These are phyloP conservation scores for Copromyces sp. DNA, from an alignment of 495 filamentous ascomycete species.

Conservation along the genomic window DNA sequence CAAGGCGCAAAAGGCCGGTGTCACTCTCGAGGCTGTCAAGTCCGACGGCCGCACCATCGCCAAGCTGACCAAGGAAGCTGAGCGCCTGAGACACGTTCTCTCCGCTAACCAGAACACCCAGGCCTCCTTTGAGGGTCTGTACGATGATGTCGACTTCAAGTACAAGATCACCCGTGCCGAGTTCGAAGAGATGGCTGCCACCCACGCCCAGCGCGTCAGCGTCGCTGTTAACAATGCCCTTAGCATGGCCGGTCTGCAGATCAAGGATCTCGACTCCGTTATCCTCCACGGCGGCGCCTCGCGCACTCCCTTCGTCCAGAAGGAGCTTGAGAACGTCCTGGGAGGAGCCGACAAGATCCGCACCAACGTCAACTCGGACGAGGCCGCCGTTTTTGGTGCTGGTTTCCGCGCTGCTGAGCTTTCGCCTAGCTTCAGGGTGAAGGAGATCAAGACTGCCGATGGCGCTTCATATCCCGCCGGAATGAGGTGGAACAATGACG, in stretches of 20 bases:
- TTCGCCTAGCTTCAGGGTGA: conserved; percentile 90
- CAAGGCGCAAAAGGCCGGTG: conserved; percentile 56
- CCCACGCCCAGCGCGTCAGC: conserved; percentile 56
- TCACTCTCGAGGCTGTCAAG: conserved; percentile 49
- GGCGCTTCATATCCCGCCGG: conserved; percentile 59
- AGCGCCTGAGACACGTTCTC: conserved; percentile 77
- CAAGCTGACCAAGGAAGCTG: conserved; percentile 85
- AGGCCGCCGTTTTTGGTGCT: conserved; percentile 93
- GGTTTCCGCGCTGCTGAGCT: conserved; percentile 88
- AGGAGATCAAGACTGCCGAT: conserved; percentile 81
- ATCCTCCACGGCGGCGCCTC: conserved; percentile 88
- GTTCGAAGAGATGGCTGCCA: conserved; percentile 73
- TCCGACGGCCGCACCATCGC: conserved; percentile 74
- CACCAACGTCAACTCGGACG: conserved; percentile 93
- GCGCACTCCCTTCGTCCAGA: conserved; percentile 91
- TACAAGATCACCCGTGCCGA: conserved; percentile 76
- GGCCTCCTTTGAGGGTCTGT: conserved; percentile 75
- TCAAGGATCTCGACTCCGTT: conserved; percentile 75
- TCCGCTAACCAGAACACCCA: conserved; percentile 83
- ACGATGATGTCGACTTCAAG: conserved; percentile 84
- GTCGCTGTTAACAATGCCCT: conserved; percentile 66
- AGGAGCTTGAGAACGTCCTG: conserved; percentile 66
- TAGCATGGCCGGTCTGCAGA: conserved; percentile 55
- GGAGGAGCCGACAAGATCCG: conserved; percentile 69
- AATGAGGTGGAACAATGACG: conserved; percentile 63